phyloP scores from a whole-genome alignment of 345 rosid genomes.

The Euphorbia tirucalli region DNA sequence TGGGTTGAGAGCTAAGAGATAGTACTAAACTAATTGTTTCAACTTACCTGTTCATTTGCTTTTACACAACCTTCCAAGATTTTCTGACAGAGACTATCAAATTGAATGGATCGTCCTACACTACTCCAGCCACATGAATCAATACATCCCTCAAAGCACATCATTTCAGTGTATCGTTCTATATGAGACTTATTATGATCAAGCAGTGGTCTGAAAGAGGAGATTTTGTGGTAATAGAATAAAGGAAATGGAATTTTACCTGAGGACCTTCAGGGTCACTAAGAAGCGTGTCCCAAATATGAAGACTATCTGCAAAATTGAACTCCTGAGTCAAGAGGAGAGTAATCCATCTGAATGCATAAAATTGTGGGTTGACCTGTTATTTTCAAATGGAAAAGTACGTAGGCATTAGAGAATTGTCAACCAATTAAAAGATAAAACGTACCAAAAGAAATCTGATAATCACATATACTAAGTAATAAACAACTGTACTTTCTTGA shows the following conservation, averaged over 20 bases:
- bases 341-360: conserved; percentile 99
- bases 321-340: conserved; percentile 95
- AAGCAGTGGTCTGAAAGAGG: not conserved
- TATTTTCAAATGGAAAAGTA: conserved; percentile 18
- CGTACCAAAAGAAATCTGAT: not conserved
- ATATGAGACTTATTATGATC: not conserved
- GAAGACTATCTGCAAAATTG: conserved; percentile 85
- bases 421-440: not conserved
- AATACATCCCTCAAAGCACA: not conserved
- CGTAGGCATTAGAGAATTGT: not conserved
- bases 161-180: not conserved
- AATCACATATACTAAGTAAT: not conserved
- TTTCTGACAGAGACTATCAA: not conserved
- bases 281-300: conserved; percentile 90
- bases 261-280: conserved; percentile 94
- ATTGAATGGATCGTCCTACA: not conserved
- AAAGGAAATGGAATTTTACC: conserved; percentile 41
- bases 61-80: not conserved
- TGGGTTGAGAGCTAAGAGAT: not conserved
- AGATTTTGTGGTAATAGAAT: not conserved
- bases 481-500: not conserved
- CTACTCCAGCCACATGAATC: not conserved
- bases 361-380: conserved; percentile 97
- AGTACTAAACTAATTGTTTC: not conserved
- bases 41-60: not conserved